Conservation (phyloP, 305 asterid genomes). For the Fraxinus platypoda region DNA sequence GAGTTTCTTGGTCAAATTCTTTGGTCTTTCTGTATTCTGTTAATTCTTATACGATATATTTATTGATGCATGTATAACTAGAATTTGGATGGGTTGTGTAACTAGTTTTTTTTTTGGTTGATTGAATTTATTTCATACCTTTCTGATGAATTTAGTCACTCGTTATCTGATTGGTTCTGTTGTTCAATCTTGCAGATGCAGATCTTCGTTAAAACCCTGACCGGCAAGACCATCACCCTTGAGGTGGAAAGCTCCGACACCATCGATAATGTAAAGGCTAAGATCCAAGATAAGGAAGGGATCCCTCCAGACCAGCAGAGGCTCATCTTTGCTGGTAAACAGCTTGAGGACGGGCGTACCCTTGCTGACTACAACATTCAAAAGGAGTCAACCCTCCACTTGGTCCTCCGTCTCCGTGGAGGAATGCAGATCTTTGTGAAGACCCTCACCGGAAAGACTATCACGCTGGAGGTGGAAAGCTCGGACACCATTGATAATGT, state of each 20-base stretch:
- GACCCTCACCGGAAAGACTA: not conserved
- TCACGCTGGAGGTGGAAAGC: not conserved
- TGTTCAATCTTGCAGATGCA: not conserved
- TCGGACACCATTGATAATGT: not conserved
- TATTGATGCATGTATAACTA: not conserved
- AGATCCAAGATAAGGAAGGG: not conserved
- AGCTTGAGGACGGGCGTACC: not conserved
- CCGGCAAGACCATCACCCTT: not conserved
- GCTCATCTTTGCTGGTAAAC: not conserved
- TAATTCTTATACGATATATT: not conserved
- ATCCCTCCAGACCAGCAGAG: not conserved
- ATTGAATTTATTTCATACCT: not conserved
- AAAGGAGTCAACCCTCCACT: not conserved
- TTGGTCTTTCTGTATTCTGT: not conserved
- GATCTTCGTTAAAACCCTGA: not conserved
- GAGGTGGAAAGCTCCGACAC: not conserved
- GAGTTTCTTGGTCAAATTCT: not conserved
- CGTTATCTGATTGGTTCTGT: not conserved
- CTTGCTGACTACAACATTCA: not conserved
- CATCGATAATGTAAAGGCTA: not conserved
- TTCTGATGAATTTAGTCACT: not conserved
- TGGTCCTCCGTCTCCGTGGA: not conserved
- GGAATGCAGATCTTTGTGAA: not conserved
- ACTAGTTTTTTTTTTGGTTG: not conserved
- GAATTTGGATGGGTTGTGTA: not conserved